Evolutionary conservation across 805 yeast genomes (phyloP), one percentile per base, ranked within the genome.

Genomic region (Metschnikowia rubicola): DNA sequence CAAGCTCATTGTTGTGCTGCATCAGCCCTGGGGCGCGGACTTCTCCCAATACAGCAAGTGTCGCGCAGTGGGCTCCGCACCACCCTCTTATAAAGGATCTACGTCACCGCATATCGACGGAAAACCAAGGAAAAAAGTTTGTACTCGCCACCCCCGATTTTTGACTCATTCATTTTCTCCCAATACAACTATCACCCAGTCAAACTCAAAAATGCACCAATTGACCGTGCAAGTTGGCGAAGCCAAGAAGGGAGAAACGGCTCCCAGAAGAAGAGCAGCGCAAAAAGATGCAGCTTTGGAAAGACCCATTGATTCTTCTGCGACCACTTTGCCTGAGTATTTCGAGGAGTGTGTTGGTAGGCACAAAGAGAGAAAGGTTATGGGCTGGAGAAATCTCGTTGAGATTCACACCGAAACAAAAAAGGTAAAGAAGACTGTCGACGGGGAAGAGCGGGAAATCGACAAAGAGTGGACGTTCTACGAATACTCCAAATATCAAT

Each of bases 391-490:
- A 74, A 81, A 84, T 48, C 69, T 86, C 50, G 58, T 78, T 40
- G 92, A 89, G 45, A 64, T 87, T 44, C 92, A 89, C 67, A 78
- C 71, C 46, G 97, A 94, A 65, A 77, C 72, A 43, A 90, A 88
- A 68, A 75, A 72, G 60, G 78, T 94, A 49, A 81, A 80, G 51
- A 91, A 89, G 72, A 62, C 79, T 43, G 71, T 94, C 40, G 86
- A 91, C 57, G 98, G 97, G 49, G 77, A 85, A 63, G 80, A 80
- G 46, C 71, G 67, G 29, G 73, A 80, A 55, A 84, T 85, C 41
- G 89, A 86, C 61, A 94, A 94, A 71, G 83, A 83, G 44, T 94
- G 99, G 99, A 69, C 77, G 45, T 92, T 73, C 67, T 94, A 79
- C 64, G 97, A 94, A 69, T 71, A 85, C 61, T 77, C 88, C 8